Evolutionary conservation across 257 asterid genomes (phyloP), one percentile per base, ranked within the genome.

Genomic region (Salvia miltiorrhiza): DNA sequence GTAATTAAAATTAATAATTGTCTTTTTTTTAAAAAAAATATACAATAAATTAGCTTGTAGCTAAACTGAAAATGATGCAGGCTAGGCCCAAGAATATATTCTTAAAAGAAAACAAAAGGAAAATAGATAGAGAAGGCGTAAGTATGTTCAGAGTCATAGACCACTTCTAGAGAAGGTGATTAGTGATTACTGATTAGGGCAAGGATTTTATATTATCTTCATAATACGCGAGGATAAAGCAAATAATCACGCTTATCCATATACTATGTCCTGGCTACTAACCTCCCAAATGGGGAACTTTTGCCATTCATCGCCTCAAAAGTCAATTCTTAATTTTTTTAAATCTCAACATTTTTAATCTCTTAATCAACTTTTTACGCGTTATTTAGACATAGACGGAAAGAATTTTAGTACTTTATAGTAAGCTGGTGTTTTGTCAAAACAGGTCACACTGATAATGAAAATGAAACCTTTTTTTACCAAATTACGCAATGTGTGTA

Each of bases 361-460:
- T 20, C 20, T 17, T 48, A 12, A 48, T 4, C 5, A 30, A 30
- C 35, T 37, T 59, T 59, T 28, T 12, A 69, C 72, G 63, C 76
- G 72, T 54, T 63, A 32, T 63, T 68, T 14, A 37, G 45, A 19
- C 55, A 61, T 14, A 53, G 28, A 69, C 43, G 71, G 66, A 44
- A 54, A 13, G 7, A n/a, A 7, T n/a, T n/a, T n/a, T n/a, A n/a
- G n/a, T 45, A 52, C 52, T 62, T 60, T 19, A 17, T 39, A 40
- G 16, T 50, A 49, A 60, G 59, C 5, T 63, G 24, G 43, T 64
- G n/a, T 16, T 40, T 39, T 35, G 67, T 43, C 65, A 59, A 39
- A 48, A 64, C 14, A 24, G 50, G 35, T 24, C 52, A 62, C 61
- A 44, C 21, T 47, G 11, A 28, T 20, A 37, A 19, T 40, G 67